Conservation (phyloP, 2,329 filamentous ascomycete genomes). For the Ophioceras dolichostomum region DNA sequence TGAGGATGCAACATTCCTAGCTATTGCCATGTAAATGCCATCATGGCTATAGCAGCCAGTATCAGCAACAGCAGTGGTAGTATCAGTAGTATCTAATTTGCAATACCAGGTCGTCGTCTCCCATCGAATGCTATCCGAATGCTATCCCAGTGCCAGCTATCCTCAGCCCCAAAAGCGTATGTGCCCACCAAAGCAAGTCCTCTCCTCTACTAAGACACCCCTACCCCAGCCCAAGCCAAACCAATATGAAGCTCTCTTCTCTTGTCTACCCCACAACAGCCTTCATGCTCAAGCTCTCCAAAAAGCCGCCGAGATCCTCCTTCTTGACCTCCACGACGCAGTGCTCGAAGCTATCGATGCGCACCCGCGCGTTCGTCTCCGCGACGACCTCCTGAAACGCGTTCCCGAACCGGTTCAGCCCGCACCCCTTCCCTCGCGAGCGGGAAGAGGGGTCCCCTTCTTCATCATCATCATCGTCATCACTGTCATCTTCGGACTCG, state of each 20-base stretch:
- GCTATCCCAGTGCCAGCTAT: not conserved
- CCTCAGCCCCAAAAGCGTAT: not conserved
- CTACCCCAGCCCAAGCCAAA: no score
- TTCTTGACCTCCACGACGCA: constrained; percentile 97
- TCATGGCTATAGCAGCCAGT: no score
- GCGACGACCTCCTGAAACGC: constrained; percentile 92
- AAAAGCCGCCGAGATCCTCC: constrained; percentile 80
- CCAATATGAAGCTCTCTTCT: no score
- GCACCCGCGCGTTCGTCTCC: constrained; percentile 78
- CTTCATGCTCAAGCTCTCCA: constrained; percentile 88
- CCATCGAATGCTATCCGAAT: no score
- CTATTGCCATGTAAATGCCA: no score
- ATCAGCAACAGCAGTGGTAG: no score
- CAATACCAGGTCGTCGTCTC: no score
- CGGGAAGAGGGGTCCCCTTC: constrained; percentile 31
- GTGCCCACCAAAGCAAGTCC: constrained; percentile 2
- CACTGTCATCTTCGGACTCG: constrained; percentile 27
- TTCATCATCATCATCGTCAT: constrained; percentile 31
- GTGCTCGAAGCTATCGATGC: constrained; percentile 95
- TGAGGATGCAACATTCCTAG: no score
- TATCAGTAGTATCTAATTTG: no score
- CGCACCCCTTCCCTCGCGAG: constrained; percentile 50
- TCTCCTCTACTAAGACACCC: no score
- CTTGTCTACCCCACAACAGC: constrained; percentile 54
- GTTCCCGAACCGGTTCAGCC: constrained; percentile 81